Evolutionary conservation across 202 grass and related monocot species (phyloP).

Genomic region (Digitaria exilis): DNA sequence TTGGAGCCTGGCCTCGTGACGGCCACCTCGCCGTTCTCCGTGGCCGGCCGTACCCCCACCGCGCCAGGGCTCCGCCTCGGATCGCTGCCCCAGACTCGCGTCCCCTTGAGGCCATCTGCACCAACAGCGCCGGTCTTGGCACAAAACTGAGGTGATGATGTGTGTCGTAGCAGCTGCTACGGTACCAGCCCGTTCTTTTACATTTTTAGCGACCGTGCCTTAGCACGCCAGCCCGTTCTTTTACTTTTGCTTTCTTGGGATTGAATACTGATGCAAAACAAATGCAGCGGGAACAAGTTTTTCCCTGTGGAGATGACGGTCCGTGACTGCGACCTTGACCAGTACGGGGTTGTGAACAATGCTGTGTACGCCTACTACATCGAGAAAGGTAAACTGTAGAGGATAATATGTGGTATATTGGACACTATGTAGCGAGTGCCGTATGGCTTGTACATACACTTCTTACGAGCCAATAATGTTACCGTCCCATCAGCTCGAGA

Average conservation of each 20-base stretch:
- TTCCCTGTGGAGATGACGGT: slow-evolving; percentile 55
- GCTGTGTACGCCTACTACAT: slow-evolving; percentile 54
- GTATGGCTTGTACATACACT: not conserved
- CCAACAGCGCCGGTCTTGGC: not conserved
- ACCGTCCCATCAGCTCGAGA: slow-evolving; percentile 45
- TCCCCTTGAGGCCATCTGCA: not conserved
- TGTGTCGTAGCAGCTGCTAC: no score
- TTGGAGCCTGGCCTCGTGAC: not conserved
- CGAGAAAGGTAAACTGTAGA: slow-evolving; percentile 67
- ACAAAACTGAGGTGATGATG: slow-evolving; percentile 26
- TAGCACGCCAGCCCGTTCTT: no score
- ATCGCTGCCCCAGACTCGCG: not conserved
- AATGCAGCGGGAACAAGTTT: slow-evolving; percentile 41
- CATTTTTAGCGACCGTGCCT: no score
- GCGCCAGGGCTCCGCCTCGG: not conserved
- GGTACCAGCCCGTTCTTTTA: no score
- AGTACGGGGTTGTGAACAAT: slow-evolving; percentile 61
- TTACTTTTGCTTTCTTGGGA: not conserved
- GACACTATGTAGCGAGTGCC: no score
- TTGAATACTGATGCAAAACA: not conserved
- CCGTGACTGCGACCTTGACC: slow-evolving; percentile 64
- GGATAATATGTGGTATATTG: no score
- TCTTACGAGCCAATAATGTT: not conserved
- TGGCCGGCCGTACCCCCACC: not conserved
- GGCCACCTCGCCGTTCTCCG: not conserved